Evolutionary conservation across 108 stramenopile genomes (phyloP).

Genomic region (Bacterosira constricta): DNA sequence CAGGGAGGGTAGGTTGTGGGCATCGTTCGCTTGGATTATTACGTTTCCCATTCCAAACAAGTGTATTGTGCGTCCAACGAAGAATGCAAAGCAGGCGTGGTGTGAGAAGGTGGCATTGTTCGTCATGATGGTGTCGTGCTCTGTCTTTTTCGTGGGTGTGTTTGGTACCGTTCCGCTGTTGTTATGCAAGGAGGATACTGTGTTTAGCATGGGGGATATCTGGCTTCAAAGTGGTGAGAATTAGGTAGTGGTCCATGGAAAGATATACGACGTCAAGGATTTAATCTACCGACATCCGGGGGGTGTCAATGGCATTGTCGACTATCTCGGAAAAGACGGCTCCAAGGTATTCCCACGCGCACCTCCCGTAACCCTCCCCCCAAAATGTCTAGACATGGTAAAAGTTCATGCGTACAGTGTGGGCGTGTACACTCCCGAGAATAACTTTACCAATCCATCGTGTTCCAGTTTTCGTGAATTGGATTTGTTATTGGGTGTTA

Average conservation of each 20-base stretch:
- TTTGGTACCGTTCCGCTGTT: slow-evolving; percentile 55
- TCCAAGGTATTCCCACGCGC: slow-evolving; percentile 50
- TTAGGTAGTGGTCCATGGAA: slow-evolving; percentile 47
- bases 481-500: slow-evolving; percentile 44
- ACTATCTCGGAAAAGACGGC: slow-evolving; percentile 49
- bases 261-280: slow-evolving; percentile 45
- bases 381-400: slow-evolving; percentile 35
- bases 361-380: slow-evolving; percentile 41
- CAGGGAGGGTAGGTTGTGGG: no score
- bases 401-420: slow-evolving; percentile 62
- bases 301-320: slow-evolving; percentile 46
- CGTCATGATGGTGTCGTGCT: slow-evolving; percentile 43
- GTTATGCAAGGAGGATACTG: slow-evolving; percentile 42
- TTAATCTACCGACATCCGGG: slow-evolving; percentile 48
- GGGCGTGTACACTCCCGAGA: slow-evolving; percentile 46
- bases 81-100: slow-evolving; percentile 64
- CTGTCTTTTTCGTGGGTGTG: slow-evolving; percentile 48
- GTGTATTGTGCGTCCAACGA: slow-evolving; percentile 36
- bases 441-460: slow-evolving; percentile 9
- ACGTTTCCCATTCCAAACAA: slow-evolving; percentile 52
- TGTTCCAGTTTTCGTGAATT: slow-evolving; percentile 37
- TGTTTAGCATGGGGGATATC: slow-evolving; percentile 38
- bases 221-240: slow-evolving; percentile 28
- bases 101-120: slow-evolving; percentile 60
- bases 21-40: slow-evolving; percentile 30